Percentiles rank a stretch among this genome's conserved stretches.
Conservation (phyloP, 768 basidiomycete genomes). For the Kwoniella bestiolae region DNA sequence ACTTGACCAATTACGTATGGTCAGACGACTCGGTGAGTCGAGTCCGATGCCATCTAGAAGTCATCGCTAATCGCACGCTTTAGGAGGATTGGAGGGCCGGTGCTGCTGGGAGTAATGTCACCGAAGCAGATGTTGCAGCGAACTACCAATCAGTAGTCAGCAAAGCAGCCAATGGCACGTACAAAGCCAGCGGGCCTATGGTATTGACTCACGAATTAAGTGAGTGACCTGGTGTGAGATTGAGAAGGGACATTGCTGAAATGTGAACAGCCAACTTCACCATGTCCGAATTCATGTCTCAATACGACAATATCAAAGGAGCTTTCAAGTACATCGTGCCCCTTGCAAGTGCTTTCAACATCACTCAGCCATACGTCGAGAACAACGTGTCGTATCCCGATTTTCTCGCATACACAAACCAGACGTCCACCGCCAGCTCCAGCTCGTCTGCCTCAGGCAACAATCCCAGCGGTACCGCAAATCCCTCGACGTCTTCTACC, state of each 20-base stretch:
- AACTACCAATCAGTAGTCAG: slow-evolving; percentile 53
- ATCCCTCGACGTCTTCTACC: background rate
- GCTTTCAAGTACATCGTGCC: slow-evolving; percentile 52
- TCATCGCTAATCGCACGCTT: background rate
- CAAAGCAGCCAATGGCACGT: slow-evolving; percentile 47
- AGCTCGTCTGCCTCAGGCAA: background rate
- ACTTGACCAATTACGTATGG: slow-evolving; percentile 53
- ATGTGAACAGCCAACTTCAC: slow-evolving; percentile 50
- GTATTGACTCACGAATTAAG: slow-evolving; percentile 56
- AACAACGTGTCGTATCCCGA: slow-evolving; percentile 42
- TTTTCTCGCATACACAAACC: slow-evolving; percentile 34
- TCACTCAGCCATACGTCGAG: slow-evolving; percentile 56
- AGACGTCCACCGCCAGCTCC: slow-evolving; percentile 3
- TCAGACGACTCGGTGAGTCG: slow-evolving; percentile 43
- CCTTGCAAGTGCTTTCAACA: slow-evolving; percentile 50
- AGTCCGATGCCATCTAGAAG: background rate
- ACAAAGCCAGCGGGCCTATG: slow-evolving; percentile 46
- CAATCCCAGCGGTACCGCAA: background rate
- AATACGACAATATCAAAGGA: slow-evolving; percentile 45
- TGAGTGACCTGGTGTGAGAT: slow-evolving; percentile 10
- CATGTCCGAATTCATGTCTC: slow-evolving; percentile 47
- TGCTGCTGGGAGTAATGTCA: slow-evolving; percentile 36
- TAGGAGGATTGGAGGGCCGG: slow-evolving; percentile 51
- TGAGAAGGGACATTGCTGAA: slow-evolving; percentile 9
- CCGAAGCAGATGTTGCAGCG: slow-evolving; percentile 40